A percentile compares a stretch with the other conserved stretches of the same genome.
Conservation (phyloP, 176 grass and related monocot genomes). For the Triticum timopheevii region DNA sequence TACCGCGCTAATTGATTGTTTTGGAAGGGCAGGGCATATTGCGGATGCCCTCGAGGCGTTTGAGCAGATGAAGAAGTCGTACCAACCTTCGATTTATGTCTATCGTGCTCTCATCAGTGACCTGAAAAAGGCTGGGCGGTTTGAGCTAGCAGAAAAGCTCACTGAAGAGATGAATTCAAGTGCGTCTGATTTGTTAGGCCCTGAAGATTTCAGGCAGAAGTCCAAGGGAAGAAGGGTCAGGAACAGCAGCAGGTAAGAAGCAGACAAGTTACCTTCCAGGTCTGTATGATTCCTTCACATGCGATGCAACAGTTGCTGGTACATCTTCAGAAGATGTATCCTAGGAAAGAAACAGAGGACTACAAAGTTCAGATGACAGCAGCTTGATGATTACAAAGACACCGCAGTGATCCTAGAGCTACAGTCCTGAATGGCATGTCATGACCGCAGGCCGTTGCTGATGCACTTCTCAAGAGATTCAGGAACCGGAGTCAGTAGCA, state of each 20-base stretch:
- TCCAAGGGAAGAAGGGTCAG: slow-evolving; percentile 31
- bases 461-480: not conserved
- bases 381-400: not conserved
- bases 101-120: slow-evolving; percentile 73
- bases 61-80: slow-evolving; percentile 61
- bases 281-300: not conserved
- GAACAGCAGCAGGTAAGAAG: slow-evolving; percentile 23
- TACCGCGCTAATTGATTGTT: slow-evolving; percentile 67
- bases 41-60: slow-evolving; percentile 60
- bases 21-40: slow-evolving; percentile 65
- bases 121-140: slow-evolving; percentile 53
- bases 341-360: not conserved
- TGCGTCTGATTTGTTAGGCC: slow-evolving; percentile 53
- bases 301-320: not conserved
- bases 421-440: not conserved
- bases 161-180: slow-evolving; percentile 63
- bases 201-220: slow-evolving; percentile 63
- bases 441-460: not conserved
- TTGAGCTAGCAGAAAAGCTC: slow-evolving; percentile 64
- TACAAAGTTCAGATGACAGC: not conserved
- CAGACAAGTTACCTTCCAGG: not conserved
- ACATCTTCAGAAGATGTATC: not conserved
- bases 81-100: slow-evolving; percentile 71
- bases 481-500: not conserved
- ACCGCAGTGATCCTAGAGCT: not conserved